Evolutionary conservation across 2,329 filamentous ascomycete species (phyloP), one percentile per base, ranked within the genome.

Genomic region (Xylogone sp.): DNA sequence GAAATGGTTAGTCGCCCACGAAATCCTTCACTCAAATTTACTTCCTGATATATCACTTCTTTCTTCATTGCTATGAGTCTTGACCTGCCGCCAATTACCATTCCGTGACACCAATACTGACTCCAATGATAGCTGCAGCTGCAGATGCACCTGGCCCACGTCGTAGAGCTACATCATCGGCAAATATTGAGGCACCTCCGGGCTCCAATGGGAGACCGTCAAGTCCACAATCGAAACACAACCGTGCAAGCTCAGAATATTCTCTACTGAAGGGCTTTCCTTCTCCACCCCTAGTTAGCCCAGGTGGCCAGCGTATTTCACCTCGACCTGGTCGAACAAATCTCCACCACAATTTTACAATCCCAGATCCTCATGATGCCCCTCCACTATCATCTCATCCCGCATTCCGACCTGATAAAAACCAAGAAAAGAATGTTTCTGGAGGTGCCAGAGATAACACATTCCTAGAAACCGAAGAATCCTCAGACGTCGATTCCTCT

Each of bases 211-310:
- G 74, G 50, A 74, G 81, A 58, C 79, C 83, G 45, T 67, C 79
- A 43, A 83, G 79, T 59, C 75, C 83, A 56, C 76, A 82, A 62
- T 85, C 76, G 71, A 87, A 79, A 63, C 83, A 87, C 68, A 85
- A 79, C 64, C 82, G 86, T 59, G 82, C 86, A 50, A 88, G 84
- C 69, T 89, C 86, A 49, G 86, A 90, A 66, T 77, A 84, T 59
- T 86, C 84, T 46, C 68, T 81, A 44, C 70, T 82, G 52, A 79
- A 77, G 55, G 79, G 76, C 52, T 77, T 78, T 58, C 69, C 75
- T 45, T 74, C 73, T 52, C 72, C 76, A 56, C 71, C 77, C 56
- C 71, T 51, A 20, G 50, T 51, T 22, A 65, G 65, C 56, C 64
- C 59, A 31, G 42, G 61, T 45, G 57, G 56, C 18, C 55, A 57